Base-by-base conservation (phyloP, 2,329 filamentous ascomycete species). In the Aspergillus eucalypticola region DNA sequence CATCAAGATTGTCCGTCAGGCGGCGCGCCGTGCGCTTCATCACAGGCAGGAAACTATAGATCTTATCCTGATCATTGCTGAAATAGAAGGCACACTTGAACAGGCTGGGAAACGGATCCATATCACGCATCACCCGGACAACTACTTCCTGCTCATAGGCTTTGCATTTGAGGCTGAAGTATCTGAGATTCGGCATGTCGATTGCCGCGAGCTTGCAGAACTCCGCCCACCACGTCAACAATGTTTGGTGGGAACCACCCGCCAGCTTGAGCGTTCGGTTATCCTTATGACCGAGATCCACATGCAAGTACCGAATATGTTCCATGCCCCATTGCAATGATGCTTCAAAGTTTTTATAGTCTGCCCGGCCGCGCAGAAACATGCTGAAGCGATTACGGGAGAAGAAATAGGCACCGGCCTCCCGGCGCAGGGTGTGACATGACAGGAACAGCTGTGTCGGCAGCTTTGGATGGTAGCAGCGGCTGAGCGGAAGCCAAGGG, bases 111-210 rank as follows among this genome's bases (percentile, higher is more conserved):
- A 69, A 70, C 2, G 57, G 48, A n/a, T 68, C 52, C 59, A 70
- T 62, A 3, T 38, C 41, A 25, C 60, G 35, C 41, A 67, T 60
- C 11, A 70, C 39, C 8, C 42, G 59, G 19, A 32, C 15, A 8
- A 66, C 68, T n/a, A 61, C 62, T 39, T 66, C 62, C 5, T 60
- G 23, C 38, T 64, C 64, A 21, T 58, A 64, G n/a, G 69, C 62
- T 21, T 58, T 62, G 56, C 67, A 69, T 29, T 67, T 66, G n/a
- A 72, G 46, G 27, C 64, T 68, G 50, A 71, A 70, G 11, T 52
- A 39, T 10, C 23, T 62, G 7, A 71, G 60, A 7, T 50, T 53
- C n/a, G 57, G 63, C 58, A 72, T 67, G 8, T 50, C 55, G 8
- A 59, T 48, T 1, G 27, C 27, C 8, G 27, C 27, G 27, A 29